These are phyloP conservation scores for Recurvomyces mirabilis DNA, from an alignment of 495 filamentous ascomycete genomes.

Conservation along the genomic window DNA sequence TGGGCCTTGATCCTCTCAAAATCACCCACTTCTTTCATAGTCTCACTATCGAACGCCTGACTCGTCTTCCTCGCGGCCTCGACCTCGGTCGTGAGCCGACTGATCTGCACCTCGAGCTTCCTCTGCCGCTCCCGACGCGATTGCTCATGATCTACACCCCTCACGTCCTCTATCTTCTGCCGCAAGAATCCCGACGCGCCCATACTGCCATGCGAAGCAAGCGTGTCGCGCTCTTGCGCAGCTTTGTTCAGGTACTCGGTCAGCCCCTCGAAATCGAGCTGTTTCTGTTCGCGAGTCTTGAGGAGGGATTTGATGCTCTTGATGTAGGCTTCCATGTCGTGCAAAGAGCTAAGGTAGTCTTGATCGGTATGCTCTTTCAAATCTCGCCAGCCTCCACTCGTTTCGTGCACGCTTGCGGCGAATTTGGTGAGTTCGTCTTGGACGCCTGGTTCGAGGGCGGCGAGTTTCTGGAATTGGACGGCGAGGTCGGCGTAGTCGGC, in stretches of 20 bases:
- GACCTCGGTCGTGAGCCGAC: conserved; percentile 76
- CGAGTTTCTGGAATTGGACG: conserved; percentile 85
- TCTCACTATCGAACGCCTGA: conserved; percentile 88
- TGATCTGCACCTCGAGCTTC: conserved; percentile 83
- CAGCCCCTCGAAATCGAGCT: conserved; percentile 91
- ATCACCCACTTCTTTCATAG: conserved; percentile 79
- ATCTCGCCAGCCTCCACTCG: conserved; percentile 55
- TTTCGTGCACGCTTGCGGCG: conserved; percentile 74
- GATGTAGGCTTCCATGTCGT: conserved; percentile 91
- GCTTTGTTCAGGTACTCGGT: conserved; percentile 92
- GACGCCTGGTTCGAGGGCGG: conserved; percentile 79
- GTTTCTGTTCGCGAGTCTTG: conserved; percentile 92
- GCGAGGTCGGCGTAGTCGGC: conserved; percentile 80
- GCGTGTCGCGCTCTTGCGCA: conserved; percentile 72
- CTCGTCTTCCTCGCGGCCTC: conserved; percentile 72
- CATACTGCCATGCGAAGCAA: conserved; percentile 54
- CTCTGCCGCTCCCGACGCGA: conserved; percentile 71
- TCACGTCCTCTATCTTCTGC: conserved; percentile 90
- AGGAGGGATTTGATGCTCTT: conserved; percentile 71
- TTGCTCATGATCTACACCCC: conserved; percentile 93
- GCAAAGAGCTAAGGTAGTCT: conserved; percentile 79
- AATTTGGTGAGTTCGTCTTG: conserved; percentile 71
- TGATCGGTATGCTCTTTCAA: conserved; percentile 91
- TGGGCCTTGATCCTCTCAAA: conserved; percentile 93
- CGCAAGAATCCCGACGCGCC: conserved; percentile 80